phyloP scores from a whole-genome alignment of 2,329 filamentous ascomycete species.

The Claviceps arundinis region DNA sequence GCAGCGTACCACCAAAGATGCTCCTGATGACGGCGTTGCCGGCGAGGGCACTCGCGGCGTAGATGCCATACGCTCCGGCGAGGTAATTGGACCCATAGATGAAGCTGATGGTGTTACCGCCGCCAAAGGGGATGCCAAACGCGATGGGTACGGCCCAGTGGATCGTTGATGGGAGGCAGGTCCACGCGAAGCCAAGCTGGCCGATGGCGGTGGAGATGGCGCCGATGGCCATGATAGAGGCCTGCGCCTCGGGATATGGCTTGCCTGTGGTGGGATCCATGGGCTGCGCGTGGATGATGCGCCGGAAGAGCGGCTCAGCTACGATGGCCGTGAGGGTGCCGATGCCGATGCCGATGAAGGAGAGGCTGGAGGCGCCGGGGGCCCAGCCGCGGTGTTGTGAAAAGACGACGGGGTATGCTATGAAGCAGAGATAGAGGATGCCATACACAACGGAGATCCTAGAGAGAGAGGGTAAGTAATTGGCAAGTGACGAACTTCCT shows the following conservation, averaged over 20 bases:
- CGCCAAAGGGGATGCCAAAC: conserved; percentile 67
- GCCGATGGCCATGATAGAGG: conserved; percentile 66
- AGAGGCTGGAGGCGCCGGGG: conserved; percentile 57
- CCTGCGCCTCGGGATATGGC: conserved; percentile 65
- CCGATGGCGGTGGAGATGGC: conserved; percentile 62
- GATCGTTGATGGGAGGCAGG: conserved; percentile 60
- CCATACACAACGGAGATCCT: conserved; percentile 76
- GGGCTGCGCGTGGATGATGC: conserved; percentile 63
- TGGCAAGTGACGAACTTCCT: too few relatives aligned
- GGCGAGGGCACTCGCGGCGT: conserved; percentile 67
- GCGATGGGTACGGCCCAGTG: conserved; percentile 73
- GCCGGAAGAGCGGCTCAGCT: conserved; percentile 58
- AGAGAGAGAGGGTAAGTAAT: not conserved
- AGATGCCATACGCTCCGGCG: conserved; percentile 66
- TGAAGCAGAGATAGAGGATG: conserved; percentile 81
- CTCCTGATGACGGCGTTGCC: conserved; percentile 66
- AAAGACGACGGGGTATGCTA: conserved; percentile 82
- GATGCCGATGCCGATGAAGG: conserved; percentile 59
- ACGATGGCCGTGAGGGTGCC: conserved; percentile 50
- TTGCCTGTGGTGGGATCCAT: conserved; percentile 63
- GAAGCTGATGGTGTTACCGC: conserved; percentile 65
- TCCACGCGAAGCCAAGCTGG: conserved; percentile 82
- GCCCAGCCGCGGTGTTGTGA: conserved; percentile 62
- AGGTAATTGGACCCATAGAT: conserved; percentile 76
- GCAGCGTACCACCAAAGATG: conserved; percentile 63